A percentile compares a stretch with the other conserved stretches of the same genome.
phyloP scores from a whole-genome alignment of 2,329 filamentous ascomycete species.

The Aspergillus terreus region DNA sequence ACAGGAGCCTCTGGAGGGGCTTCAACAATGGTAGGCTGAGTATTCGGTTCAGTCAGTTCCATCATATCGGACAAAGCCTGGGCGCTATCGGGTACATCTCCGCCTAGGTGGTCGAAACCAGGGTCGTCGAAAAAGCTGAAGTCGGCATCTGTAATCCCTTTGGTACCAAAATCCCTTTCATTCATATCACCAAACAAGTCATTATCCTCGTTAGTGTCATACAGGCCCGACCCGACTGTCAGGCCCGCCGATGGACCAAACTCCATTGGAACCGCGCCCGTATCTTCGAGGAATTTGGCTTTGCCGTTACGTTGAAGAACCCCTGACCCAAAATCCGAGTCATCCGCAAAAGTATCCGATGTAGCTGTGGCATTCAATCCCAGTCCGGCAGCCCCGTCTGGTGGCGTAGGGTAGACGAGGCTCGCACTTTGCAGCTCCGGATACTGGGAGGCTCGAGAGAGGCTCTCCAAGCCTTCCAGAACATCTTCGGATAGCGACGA shows the following conservation, averaged over 20 bases:
- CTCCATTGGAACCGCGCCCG: constrained; percentile 16
- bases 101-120: constrained; percentile 27
- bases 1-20: background rate
- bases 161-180: constrained; percentile 50
- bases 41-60: constrained; percentile 10
- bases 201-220: constrained; percentile 45
- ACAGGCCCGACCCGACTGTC: constrained; percentile 36
- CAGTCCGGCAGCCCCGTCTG: constrained; percentile 43
- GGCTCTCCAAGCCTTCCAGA: constrained; percentile 33
- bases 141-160: constrained; percentile 58
- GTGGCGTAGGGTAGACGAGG: constrained; percentile 53
- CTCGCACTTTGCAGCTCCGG: constrained; percentile 39
- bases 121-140: constrained; percentile 64
- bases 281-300: constrained; percentile 13
- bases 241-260: constrained; percentile 25
- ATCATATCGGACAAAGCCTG: constrained; percentile 14
- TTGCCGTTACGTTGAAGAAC: constrained; percentile 12
- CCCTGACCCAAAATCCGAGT: constrained; percentile 20
- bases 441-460: constrained; percentile 36
- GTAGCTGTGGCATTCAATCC: constrained; percentile 24
- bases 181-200: constrained; percentile 59
- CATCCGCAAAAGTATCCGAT: constrained; percentile 31
- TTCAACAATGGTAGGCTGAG: constrained; percentile 9
- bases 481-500: constrained; percentile 22
- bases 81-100: constrained; percentile 11